phyloP scores from a whole-genome alignment of 192 early-diverging fungal genomes.

The Pilaira anomala region DNA sequence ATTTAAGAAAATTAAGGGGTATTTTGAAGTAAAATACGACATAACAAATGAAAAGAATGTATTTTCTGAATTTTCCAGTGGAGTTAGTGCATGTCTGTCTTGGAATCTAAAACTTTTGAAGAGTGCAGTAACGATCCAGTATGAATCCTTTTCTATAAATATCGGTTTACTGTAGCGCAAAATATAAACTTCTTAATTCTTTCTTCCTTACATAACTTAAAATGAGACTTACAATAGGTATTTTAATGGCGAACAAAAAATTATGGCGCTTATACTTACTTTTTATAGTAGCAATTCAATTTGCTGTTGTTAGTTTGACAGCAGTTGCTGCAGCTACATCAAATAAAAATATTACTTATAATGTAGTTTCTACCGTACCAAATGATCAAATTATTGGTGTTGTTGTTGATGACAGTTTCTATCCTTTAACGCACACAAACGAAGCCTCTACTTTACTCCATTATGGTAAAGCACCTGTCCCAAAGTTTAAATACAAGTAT shows the following conservation, averaged over 20 bases:
- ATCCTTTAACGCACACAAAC: not conserved
- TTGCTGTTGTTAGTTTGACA: not conserved
- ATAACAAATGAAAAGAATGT: too few relatives aligned
- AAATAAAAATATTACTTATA: conserved; percentile 3
- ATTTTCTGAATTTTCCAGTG: too few relatives aligned
- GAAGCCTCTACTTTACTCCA: not conserved
- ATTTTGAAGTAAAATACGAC: too few relatives aligned
- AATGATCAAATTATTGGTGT: not conserved
- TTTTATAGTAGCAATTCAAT: not conserved
- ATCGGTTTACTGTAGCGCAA: too few relatives aligned
- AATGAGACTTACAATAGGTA: too few relatives aligned
- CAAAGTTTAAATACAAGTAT: not conserved
- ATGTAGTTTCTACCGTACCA: not conserved
- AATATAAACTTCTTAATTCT: too few relatives aligned
- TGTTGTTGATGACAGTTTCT: not conserved
- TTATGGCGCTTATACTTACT: not conserved
- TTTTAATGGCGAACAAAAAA: not conserved
- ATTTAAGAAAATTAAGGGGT: too few relatives aligned
- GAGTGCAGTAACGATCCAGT: too few relatives aligned
- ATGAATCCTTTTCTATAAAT: too few relatives aligned
- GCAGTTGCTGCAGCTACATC: not conserved
- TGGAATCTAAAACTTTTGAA: too few relatives aligned
- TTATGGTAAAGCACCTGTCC: not conserved
- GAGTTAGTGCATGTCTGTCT: too few relatives aligned
- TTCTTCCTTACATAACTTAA: too few relatives aligned